These are phyloP conservation scores for Bertia moriformis DNA, from an alignment of 2,329 filamentous ascomycete genomes.

Conservation along the genomic window DNA sequence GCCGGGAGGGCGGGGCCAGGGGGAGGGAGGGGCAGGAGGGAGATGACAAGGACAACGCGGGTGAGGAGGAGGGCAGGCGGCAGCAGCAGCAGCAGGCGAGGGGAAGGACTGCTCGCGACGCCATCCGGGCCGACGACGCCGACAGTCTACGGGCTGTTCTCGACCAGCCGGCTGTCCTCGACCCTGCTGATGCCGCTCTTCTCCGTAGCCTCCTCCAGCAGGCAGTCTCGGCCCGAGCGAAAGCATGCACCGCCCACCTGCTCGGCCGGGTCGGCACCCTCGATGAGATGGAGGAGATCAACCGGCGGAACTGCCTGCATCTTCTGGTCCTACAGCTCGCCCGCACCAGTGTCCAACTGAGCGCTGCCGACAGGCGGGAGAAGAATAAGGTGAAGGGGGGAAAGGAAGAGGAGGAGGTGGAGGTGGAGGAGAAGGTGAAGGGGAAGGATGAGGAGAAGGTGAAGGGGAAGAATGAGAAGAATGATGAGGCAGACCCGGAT, in stretches of 20 bases:
- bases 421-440: no score
- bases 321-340: constrained; percentile 85
- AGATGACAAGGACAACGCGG: no score
- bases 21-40: constrained; percentile 61
- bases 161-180: constrained; percentile 39
- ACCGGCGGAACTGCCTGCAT: constrained; percentile 84
- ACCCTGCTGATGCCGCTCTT: no score
- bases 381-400: constrained; percentile 22
- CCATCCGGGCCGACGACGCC: constrained; percentile 50
- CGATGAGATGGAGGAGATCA: constrained; percentile 82
- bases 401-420: no score
- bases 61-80: constrained; percentile 12
- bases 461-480: no score
- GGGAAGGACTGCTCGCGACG: no score
- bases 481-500: no score
- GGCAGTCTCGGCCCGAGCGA: constrained; percentile 57
- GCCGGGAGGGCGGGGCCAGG: constrained; percentile 40
- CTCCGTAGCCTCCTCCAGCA: constrained; percentile 69
- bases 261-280: constrained; percentile 55
- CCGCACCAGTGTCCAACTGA: constrained; percentile 39
- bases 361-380: no score
- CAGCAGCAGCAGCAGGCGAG: background rate
- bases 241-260: constrained; percentile 54
- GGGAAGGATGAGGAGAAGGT: no score
- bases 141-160: constrained; percentile 43